Conservation (phyloP, 768 basidiomycete genomes). For the Chalciporus piperatus region DNA sequence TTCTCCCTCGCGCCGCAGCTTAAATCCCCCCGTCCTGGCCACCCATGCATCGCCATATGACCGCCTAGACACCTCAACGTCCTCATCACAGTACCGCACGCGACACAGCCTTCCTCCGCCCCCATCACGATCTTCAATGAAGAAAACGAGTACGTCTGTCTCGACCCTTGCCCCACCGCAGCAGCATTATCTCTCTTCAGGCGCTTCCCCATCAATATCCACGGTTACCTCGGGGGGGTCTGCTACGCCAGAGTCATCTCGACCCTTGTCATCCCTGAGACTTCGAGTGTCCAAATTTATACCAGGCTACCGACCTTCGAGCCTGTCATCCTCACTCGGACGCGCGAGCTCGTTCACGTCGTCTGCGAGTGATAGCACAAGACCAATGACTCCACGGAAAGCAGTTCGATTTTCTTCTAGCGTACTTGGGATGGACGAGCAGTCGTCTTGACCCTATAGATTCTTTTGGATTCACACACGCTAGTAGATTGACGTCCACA, state of each 20-base stretch:
- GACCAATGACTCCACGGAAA: conserved; percentile 50
- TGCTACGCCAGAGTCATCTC: conserved; percentile 23
- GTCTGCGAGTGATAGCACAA: conserved; percentile 34
- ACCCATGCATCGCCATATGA: conserved; percentile 19
- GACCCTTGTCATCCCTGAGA: conserved; percentile 40
- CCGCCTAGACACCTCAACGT: conserved; percentile 18
- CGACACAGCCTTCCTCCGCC: conserved; percentile 46
- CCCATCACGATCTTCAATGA: conserved; percentile 63
- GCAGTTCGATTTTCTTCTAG: conserved; percentile 61
- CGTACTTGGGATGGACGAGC: conserved; percentile 31
- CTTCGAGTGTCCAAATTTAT: conserved; percentile 53
- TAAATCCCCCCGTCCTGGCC: conserved; percentile 30
- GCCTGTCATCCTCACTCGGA: conserved; percentile 33
- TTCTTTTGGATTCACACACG: background rate
- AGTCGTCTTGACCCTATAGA: conserved; percentile 10
- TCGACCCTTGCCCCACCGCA: conserved; percentile 22
- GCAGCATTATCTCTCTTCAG: conserved; percentile 14
- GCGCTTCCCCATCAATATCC: conserved; percentile 28
- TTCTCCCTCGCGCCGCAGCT: conserved; percentile 12
- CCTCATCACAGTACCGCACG: conserved; percentile 20
- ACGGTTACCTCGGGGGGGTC: conserved; percentile 36
- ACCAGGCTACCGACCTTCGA: conserved; percentile 40
- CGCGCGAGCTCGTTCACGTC: conserved; percentile 31
- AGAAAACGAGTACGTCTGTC: conserved; percentile 41
- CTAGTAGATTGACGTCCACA: background rate